These are phyloP conservation scores for Betula pendula DNA, from an alignment of 306 rosid species.

Conservation along the genomic window DNA sequence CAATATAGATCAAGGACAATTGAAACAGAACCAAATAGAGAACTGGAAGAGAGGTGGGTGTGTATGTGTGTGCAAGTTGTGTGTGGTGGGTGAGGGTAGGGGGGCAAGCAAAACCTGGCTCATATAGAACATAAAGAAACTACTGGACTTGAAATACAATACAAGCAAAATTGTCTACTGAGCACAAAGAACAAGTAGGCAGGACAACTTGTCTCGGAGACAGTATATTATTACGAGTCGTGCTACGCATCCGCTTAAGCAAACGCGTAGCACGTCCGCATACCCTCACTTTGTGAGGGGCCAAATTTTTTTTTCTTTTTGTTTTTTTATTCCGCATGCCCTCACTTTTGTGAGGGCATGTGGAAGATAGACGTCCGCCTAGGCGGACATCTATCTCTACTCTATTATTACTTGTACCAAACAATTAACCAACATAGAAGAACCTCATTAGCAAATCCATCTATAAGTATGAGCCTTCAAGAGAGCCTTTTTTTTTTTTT, in stretches of 20 bases:
- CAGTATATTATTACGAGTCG: background rate
- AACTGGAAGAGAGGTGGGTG: constrained; percentile 1
- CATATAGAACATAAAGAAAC: background rate
- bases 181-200: background rate
- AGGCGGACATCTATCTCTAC: too few relatives aligned
- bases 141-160: background rate
- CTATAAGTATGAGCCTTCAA: background rate
- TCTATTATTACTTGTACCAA: background rate
- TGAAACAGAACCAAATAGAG: background rate
- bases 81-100: too few relatives aligned
- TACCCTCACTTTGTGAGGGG: too few relatives aligned
- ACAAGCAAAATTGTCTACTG: background rate
- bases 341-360: too few relatives aligned
- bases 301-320: too few relatives aligned
- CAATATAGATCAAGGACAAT: background rate
- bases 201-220: background rate
- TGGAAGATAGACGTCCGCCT: too few relatives aligned
- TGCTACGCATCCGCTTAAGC: too few relatives aligned
- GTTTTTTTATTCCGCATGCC: too few relatives aligned
- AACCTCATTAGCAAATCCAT: background rate
- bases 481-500: background rate
- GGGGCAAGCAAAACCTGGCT: background rate
- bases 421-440: background rate
- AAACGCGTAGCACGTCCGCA: too few relatives aligned
- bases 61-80: background rate